Evolutionary conservation across 495 filamentous ascomycete genomes (phyloP), one percentile per base, ranked within the genome.

Genomic region (Penicillium argentinense): DNA sequence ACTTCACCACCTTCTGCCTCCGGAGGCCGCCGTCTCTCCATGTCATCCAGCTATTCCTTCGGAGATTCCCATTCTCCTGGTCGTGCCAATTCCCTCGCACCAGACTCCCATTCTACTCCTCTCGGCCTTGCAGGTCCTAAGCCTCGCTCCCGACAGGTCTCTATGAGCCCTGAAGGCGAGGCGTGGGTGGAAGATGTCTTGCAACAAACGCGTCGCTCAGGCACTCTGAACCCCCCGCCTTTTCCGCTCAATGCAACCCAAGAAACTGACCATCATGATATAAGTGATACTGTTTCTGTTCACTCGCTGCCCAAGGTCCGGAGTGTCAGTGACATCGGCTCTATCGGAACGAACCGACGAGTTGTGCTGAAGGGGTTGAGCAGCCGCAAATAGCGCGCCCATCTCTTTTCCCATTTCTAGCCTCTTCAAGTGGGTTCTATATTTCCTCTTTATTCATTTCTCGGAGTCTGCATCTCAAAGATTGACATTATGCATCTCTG

Each of bases 111-210:
- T 4, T 50, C 72, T 16, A 59, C 66, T 2, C 72, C 74, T 4
- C 66, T 77, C 9, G 74, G 73, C 14, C 63, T 77, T 16, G 76
- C 75, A 1, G 76, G 76, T 3, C 74, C 74, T 1, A 75, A 68
- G 26, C 71, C 72, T 6, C 67, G 72, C 9, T 69, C 68, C 3
- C 63, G 68, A 33, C 66, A 71, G 9, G 54, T 67, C 17, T 70
- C 71, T 14, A 76, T 79, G 56, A 74, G 63, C 19, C 72, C 75
- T 0, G 67, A 74, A 19, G 75, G 74, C 42, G 75, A 79, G 60
- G 75, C 75, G 2, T 78, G 75, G 76, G 75, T 75, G 1, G 69
- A 69, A 49, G 66, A 69, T 39, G 72, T 75, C 2, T 56, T 75
- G 25, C 64, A 71, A 13, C 68, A 73, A 51, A 69, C 72, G 2